Conservation (phyloP, 1,139 yeast species). For the Kazachstania sp. region DNA sequence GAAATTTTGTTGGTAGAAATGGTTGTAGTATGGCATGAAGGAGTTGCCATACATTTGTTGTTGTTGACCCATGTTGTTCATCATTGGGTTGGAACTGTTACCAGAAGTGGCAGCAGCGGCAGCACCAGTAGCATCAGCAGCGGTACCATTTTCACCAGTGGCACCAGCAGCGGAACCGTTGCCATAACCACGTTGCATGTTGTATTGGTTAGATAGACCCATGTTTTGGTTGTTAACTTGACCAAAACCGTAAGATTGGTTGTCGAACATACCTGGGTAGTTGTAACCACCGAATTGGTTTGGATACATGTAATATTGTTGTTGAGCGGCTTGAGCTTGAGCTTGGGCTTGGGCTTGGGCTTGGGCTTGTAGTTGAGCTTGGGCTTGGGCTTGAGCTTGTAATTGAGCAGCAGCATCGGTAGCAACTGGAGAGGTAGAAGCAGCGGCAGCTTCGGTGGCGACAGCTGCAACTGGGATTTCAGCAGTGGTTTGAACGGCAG, state of each 20-base stretch:
- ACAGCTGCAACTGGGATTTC: neutral
- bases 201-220: constrained; percentile 14
- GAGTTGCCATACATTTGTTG: constrained; percentile 13
- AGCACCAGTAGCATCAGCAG: neutral
- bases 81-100: neutral
- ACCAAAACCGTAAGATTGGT: constrained; percentile 25
- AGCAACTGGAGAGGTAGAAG: neutral
- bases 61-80: constrained; percentile 8
- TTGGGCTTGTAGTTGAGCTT: constrained; percentile 7
- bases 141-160: neutral
- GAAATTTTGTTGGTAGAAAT: constrained; percentile 28
- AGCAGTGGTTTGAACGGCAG: neutral
- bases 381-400: constrained; percentile 1
- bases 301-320: constrained; percentile 31
- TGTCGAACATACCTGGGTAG: constrained; percentile 32
- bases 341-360: constrained; percentile 14
- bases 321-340: constrained; percentile 10
- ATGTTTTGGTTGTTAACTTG: constrained; percentile 11
- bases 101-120: constrained; percentile 1
- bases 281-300: constrained; percentile 31
- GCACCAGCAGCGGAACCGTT: neutral
- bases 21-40: constrained; percentile 19
- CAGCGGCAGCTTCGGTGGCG: neutral
- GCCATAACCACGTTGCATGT: constrained; percentile 12
- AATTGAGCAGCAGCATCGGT: neutral